Base-by-base conservation (phyloP, 306 rosid species). In the Mucuna pruriens region DNA sequence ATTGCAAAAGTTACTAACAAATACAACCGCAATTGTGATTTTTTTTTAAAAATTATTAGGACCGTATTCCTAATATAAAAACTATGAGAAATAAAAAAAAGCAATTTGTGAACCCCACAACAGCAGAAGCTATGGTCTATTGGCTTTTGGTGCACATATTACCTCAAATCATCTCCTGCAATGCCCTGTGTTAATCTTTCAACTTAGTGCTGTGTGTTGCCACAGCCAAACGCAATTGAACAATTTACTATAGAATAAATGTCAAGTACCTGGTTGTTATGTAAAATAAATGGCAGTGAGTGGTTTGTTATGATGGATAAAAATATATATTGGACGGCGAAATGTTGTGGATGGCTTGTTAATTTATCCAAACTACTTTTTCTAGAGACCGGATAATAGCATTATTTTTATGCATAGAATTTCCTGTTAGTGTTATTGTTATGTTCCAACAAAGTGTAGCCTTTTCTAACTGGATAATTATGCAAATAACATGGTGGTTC, bases 391-490 rank as follows among this genome's bases (percentile, higher is more conserved):
- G 25, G 19, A 34, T 29, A 3, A 34, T 31, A 11, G 4, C n/a
- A n/a, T 6, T 46, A 1, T 34, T 33, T 63, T 44, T 25, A 17
- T 78, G 2, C 20, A 61, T 4, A n/a, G 38, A 54, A 39, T 52
- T 68, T 26, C 46, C 1, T 48, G 76, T 2, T 62, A 22, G 40
- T 57, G 71, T 65, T 65, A 3, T 34, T 15, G 66, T 3, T 19
- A 5, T 16, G 69, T 40, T 6, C 68, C 77, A 55, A 39, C 26
- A 57, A 39, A 57, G 7, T 44, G 23, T 20, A 13, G 17, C 42
- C 67, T 39, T 71, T 67, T 52, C 57, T 23, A 51, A 79, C 76
- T 54, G 45, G 76, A 78, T 52, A 67, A 67, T 5, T 68, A 52
- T 9, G 34, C 80, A 76, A 66, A 65, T 19, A 51, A 52, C 67